phyloP scores from a whole-genome alignment of 176 grass and related monocot genomes.

The Hordeum marinum region DNA sequence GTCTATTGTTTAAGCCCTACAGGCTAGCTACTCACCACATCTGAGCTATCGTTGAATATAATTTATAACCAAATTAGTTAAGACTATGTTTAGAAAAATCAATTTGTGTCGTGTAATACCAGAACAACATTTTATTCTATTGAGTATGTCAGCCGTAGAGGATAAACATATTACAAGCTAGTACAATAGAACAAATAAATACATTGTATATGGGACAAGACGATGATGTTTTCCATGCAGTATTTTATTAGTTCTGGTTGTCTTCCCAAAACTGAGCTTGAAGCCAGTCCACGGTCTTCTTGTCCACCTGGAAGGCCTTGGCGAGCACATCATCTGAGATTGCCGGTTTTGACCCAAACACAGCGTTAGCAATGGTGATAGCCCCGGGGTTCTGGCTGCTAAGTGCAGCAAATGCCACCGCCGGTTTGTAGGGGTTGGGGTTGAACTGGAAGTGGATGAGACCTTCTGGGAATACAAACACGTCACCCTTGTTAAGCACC shows the following conservation, averaged over 20 bases:
- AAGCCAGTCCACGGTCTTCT: not conserved
- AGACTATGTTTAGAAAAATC: too few relatives aligned
- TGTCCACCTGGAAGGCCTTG: not conserved
- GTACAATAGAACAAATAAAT: not conserved
- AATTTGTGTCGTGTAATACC: not conserved
- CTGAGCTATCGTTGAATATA: too few relatives aligned
- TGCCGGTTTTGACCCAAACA: not conserved
- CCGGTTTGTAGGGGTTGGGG: not conserved
- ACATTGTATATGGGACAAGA: not conserved
- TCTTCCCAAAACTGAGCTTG: not conserved
- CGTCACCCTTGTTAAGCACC: too few relatives aligned
- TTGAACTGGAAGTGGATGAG: not conserved
- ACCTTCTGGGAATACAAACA: not conserved
- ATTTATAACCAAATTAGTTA: too few relatives aligned
- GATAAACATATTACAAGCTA: not conserved
- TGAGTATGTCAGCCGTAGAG: not conserved
- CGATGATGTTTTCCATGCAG: not conserved
- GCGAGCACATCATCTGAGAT: conserved; percentile 1
- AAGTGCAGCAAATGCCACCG: not conserved
- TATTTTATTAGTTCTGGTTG: not conserved
- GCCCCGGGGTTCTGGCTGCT: not conserved
- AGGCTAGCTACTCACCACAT: too few relatives aligned
- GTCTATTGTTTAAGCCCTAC: too few relatives aligned
- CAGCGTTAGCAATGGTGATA: not conserved
- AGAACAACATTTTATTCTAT: not conserved